Conservation (phyloP, 1,284 basidiomycete genomes). For the Sporisorium exsertum region DNA sequence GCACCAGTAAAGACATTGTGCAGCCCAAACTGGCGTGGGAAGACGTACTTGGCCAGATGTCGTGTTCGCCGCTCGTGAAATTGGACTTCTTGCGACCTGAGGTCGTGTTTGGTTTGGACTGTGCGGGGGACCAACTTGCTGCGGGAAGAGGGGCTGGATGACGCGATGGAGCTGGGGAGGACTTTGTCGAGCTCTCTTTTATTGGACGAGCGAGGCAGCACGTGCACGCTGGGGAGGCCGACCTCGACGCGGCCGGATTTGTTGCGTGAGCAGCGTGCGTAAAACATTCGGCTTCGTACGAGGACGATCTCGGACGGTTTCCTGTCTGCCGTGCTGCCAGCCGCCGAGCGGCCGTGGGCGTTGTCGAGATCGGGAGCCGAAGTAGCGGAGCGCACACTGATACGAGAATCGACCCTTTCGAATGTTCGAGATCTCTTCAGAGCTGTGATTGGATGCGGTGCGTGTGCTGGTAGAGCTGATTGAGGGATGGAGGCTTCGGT, state of each 20-base stretch:
- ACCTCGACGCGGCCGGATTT: slow-evolving; percentile 72
- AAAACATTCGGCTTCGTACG: slow-evolving; percentile 76
- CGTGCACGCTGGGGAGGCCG: slow-evolving; percentile 77
- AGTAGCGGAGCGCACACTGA: slow-evolving; percentile 16
- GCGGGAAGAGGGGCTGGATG: background rate
- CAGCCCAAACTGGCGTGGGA: slow-evolving; percentile 81
- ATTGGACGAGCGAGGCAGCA: slow-evolving; percentile 28
- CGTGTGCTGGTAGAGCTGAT: background rate
- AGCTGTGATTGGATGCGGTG: background rate
- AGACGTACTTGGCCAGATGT: slow-evolving; percentile 83
- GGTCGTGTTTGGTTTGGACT: background rate
- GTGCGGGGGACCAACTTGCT: background rate
- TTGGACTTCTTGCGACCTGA: background rate
- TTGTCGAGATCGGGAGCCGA: slow-evolving; percentile 14
- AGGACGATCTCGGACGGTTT: slow-evolving; percentile 74
- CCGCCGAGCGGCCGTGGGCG: background rate
- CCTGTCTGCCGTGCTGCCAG: slow-evolving; percentile 5
- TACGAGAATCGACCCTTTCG: slow-evolving; percentile 21
- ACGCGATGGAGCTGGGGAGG: slow-evolving; percentile 15
- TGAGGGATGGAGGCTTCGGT: background rate
- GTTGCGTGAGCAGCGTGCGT: slow-evolving; percentile 75
- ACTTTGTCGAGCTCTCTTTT: slow-evolving; percentile 40
- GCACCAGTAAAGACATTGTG: slow-evolving; percentile 73
- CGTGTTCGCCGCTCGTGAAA: slow-evolving; percentile 70
- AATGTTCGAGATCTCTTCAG: slow-evolving; percentile 15